A percentile compares a stretch with the other conserved stretches of the same genome.
These are phyloP conservation scores for Jaltomata sinuosa DNA, from an alignment of 257 asterid species.

Conservation along the genomic window DNA sequence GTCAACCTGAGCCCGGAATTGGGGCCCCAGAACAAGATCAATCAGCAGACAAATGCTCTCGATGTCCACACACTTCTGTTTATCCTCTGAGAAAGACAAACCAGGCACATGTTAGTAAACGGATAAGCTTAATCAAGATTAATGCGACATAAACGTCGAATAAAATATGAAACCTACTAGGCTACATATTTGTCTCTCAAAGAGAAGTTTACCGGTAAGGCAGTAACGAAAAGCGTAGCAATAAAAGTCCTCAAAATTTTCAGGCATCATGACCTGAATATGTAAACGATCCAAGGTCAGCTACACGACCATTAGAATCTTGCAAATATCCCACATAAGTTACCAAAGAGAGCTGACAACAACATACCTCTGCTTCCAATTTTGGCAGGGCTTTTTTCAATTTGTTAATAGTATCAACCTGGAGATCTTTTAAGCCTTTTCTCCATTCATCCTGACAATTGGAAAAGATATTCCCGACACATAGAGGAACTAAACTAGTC, in stretches of 20 bases:
- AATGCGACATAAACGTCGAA: neutral
- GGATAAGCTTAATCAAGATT: neutral
- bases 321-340: neutral
- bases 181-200: neutral
- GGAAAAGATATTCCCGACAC: neutral
- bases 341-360: neutral
- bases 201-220: constrained; percentile 50
- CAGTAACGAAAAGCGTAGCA: constrained; percentile 56
- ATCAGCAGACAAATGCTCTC: constrained; percentile 64
- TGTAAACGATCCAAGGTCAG: constrained; percentile 8
- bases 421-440: constrained; percentile 54
- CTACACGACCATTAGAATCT: neutral
- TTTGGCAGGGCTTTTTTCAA: constrained; percentile 51
- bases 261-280: constrained; percentile 56
- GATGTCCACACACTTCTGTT: constrained; percentile 70
- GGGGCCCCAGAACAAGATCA: constrained; percentile 60
- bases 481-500: neutral
- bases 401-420: constrained; percentile 44
- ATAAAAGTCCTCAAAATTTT: constrained; percentile 60
- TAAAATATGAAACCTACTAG: neutral
- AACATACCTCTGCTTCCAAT: constrained; percentile 60
- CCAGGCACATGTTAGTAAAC: neutral
- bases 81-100: constrained; percentile 51
- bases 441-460: constrained; percentile 72
- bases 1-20: constrained; percentile 56